Conservation (phyloP, 257 asterid genomes). For the Ajuga chamaepitys region DNA sequence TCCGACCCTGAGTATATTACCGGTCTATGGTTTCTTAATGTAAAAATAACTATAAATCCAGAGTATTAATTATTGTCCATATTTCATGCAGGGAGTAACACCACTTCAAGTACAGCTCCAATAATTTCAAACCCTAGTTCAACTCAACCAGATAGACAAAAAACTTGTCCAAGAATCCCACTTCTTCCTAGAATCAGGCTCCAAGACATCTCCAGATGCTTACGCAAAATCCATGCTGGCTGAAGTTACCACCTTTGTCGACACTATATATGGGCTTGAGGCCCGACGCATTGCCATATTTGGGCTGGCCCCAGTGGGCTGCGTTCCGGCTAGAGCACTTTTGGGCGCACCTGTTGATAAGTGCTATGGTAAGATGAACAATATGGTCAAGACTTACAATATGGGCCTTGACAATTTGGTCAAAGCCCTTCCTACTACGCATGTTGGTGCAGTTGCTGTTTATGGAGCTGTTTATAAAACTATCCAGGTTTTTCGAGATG, state of each 20-base stretch:
- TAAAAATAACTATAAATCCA: no score
- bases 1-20: no score
- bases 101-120: slow-evolving; percentile 47
- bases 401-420: slow-evolving; percentile 42
- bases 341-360: slow-evolving; percentile 42
- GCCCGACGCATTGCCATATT: slow-evolving; percentile 44
- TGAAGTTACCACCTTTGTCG: slow-evolving; percentile 22
- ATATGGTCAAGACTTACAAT: slow-evolving; percentile 52
- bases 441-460: slow-evolving; percentile 38
- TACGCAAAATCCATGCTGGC: slow-evolving; percentile 45
- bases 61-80: no score
- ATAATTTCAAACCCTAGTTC: slow-evolving; percentile 43
- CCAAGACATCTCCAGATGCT: slow-evolving; percentile 69
- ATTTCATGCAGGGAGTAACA: slow-evolving; percentile 53
- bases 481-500: slow-evolving; percentile 38
- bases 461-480: slow-evolving; percentile 47
- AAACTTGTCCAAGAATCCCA: slow-evolving; percentile 28
- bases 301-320: slow-evolving; percentile 71
- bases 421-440: slow-evolving; percentile 21
- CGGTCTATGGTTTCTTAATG: no score
- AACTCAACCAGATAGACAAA: slow-evolving; percentile 30
- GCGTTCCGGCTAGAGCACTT: slow-evolving; percentile 58
- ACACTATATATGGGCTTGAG: slow-evolving; percentile 37
- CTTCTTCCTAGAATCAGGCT: slow-evolving; percentile 60
- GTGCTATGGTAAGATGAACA: slow-evolving; percentile 64